Base-by-base conservation (phyloP, 176 grass and related monocot species). In the Triticum monococcum region DNA sequence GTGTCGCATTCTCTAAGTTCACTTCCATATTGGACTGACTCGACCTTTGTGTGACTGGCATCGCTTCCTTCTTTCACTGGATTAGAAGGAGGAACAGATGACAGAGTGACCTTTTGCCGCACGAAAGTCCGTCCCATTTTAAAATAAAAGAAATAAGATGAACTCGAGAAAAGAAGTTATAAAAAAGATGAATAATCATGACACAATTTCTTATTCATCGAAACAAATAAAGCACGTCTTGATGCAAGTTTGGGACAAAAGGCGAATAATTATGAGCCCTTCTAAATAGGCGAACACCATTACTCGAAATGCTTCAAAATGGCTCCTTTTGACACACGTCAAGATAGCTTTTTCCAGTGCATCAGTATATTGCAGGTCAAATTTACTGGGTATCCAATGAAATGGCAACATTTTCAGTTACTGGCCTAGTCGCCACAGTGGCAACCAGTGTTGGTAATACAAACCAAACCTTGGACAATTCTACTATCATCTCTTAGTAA, bases 41-140 rank as follows among this genome's bases (percentile, higher is more conserved):
- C 66, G 18, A 87, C 78, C 85, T 92, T 91, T 62, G 81, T 50
- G 81, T 87, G 86, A 79, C 33, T 86, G 75, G 79, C 65, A 40
- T 80, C 78, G 68, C 76, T 92, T 89, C 77, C 83, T 80, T 96
- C 90, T 80, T 92, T 92, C 83, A 82, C 45, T 76, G 33, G 80
- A 92, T 75, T 85, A 90, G 87, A 84, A 82, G 65, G 61, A 88
- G 86, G 91, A 79, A 86, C 30, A 89, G 92, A 87, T 13, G 87
- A 90, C 56, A 99, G 87, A 87, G 85, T 91, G 50, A 92, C 81
- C 92, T 94, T 99, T 86, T 99, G 97, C 83, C 94, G 85, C 94
- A 99, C 84, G 83, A 99, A 94, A 69, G 97, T 99, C 97, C 96
- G 97, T 80, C 82, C 72, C 88, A 94, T 91, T 88, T 90, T 86